Base-by-base conservation (phyloP, 169 alveolate genomes). In the Cyclospora cayetanensis region DNA sequence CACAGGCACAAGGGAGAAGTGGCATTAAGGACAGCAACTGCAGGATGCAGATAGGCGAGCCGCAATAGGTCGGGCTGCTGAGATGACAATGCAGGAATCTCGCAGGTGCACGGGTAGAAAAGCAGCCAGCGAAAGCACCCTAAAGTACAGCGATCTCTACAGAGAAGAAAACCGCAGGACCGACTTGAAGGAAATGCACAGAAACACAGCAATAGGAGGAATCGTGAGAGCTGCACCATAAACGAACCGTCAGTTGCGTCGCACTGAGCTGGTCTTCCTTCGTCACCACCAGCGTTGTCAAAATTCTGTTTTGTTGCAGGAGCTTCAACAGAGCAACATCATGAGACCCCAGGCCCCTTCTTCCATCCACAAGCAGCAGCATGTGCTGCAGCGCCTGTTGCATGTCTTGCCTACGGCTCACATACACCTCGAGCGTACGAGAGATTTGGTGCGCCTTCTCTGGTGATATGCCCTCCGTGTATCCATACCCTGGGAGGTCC, bases 401-500 rank as follows among this genome's bases (percentile, higher is more conserved):
- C 22, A 46, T 68, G 31, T 79, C 72, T 43, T 84, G 39, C n/a
- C 65, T 22, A 18, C 66, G 65, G 83, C 63, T 65, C 63, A 84
- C 66, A 35, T 84, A 84, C 46, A 84, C 65, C 7, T 72, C 50
- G 37, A 84, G 55, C 39, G 46, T 84, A 29, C 63, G 39, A 27
- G 85, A 74, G 31, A 90, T 42, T 42, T 37, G 85, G 31, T 43
- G 25, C 85, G 83, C 5, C 66, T 34, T 53, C 55, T 55, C 53
- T 12, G 31, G 50, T 20, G 68, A 35, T 22, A 91, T 82, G 52
- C 94, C 91, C 43, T 43, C 43, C 9, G 94, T 66, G 53, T 50
- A 35, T 2, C 94, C 94, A 52, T 82, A 91, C 31, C 94, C 94
- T 4, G 94, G 94, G 0, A 91, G 77, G 31, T 91, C 94, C 15